Evolutionary conservation across 2,329 filamentous ascomycete species (phyloP).

Genomic region (Nothomitra cinnamomea): DNA sequence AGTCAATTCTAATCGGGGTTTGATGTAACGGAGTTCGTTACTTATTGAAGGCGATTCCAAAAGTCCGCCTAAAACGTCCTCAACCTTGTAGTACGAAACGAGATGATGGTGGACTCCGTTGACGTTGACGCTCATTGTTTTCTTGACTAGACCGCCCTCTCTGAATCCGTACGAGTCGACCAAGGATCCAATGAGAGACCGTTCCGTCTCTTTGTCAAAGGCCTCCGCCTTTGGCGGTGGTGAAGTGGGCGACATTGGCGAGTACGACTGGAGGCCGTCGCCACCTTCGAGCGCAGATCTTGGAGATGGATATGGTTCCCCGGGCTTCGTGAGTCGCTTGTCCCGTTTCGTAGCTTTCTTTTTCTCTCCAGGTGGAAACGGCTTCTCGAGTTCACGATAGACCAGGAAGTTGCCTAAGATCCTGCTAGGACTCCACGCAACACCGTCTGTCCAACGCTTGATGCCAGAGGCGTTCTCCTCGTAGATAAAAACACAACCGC

Average conservation of each 20-base stretch:
- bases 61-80: slow-evolving; percentile 51
- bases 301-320: slow-evolving; percentile 31
- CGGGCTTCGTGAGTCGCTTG: slow-evolving; percentile 33
- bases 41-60: slow-evolving; percentile 42
- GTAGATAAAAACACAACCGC: slow-evolving; percentile 80
- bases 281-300: slow-evolving; percentile 10
- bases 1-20: slow-evolving; percentile 40
- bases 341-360: slow-evolving; percentile 64
- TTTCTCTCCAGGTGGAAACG: slow-evolving; percentile 69
- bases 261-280: background rate
- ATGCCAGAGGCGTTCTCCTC: slow-evolving; percentile 82
- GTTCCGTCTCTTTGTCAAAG: slow-evolving; percentile 26
- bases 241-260: slow-evolving; percentile 2
- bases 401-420: slow-evolving; percentile 74
- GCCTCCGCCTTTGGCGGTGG: background rate
- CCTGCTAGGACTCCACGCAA: slow-evolving; percentile 78
- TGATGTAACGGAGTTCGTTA: slow-evolving; percentile 30
- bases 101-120: slow-evolving; percentile 65
- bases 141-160: slow-evolving; percentile 67
- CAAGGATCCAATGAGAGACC: slow-evolving; percentile 59
- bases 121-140: slow-evolving; percentile 70
- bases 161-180: slow-evolving; percentile 88
- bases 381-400: slow-evolving; percentile 65
- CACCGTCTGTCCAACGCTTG: slow-evolving; percentile 85
- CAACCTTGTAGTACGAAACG: slow-evolving; percentile 74